These are phyloP conservation scores for Euryodendron excelsum DNA, from an alignment of 148 eudicot genomes.

Conservation along the genomic window DNA sequence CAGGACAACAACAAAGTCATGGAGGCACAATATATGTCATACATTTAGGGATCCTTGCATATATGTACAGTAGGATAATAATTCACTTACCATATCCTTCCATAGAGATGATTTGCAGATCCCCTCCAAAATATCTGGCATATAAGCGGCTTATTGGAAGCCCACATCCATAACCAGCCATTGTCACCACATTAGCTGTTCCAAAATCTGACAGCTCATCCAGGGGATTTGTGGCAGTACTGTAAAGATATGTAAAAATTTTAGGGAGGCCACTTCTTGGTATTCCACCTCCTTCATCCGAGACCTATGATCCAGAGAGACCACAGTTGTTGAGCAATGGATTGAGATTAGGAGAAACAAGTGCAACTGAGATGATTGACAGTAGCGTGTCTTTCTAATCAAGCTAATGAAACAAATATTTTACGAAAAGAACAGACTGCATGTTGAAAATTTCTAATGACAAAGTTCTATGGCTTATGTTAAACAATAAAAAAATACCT, in stretches of 20 bases:
- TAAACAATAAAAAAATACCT: constrained; percentile 37
- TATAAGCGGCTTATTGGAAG: constrained; percentile 92
- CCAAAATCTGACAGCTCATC: constrained; percentile 54
- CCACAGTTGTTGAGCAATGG: neutral
- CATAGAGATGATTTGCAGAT: constrained; percentile 92
- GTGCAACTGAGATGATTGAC: neutral
- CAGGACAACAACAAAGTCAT: neutral
- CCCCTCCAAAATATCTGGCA: constrained; percentile 96
- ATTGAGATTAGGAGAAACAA: neutral
- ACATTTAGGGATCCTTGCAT: neutral
- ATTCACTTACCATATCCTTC: constrained; percentile 83
- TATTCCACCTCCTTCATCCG: constrained; percentile 99
- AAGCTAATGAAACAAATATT: no score
- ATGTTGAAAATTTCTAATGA: no score
- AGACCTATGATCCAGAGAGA: constrained; percentile 47
- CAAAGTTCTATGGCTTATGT: neutral
- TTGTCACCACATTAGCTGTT: constrained; percentile 55
- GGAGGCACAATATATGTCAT: neutral
- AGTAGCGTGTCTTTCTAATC: neutral
- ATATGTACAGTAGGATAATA: neutral
- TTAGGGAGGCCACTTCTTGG: constrained; percentile 90
- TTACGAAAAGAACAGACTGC: no score
- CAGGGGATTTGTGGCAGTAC: constrained; percentile 83
- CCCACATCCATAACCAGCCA: constrained; percentile 98
- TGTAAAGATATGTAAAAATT: constrained; percentile 93